Evolutionary conservation across 2,329 filamentous ascomycete genomes (phyloP).

Genomic region (Davidsoniella virescens): DNA sequence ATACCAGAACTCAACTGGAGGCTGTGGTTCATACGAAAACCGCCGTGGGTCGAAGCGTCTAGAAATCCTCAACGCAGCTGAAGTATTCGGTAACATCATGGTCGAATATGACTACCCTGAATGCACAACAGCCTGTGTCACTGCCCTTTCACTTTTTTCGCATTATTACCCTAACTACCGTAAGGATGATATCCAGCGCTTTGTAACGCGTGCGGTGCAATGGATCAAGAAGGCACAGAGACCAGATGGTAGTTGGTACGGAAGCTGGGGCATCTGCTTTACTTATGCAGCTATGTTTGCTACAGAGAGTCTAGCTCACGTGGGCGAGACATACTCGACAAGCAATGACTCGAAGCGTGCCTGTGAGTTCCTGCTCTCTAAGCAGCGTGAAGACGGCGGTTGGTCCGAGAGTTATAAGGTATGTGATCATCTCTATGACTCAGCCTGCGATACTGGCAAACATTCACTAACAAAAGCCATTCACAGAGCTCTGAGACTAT

Average conservation of each 20-base stretch:
- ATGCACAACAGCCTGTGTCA: constrained; percentile 90
- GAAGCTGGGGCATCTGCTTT: constrained; percentile 95
- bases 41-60: constrained; percentile 61
- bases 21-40: constrained; percentile 79
- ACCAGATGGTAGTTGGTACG: constrained; percentile 87
- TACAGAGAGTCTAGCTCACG: constrained; percentile 64
- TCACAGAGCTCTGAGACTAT: constrained; percentile 57
- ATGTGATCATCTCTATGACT: constrained; percentile 15
- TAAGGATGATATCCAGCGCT: constrained; percentile 52
- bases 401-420: constrained; percentile 91
- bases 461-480: constrained; percentile 7
- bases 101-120: constrained; percentile 97
- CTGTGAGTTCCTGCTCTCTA: constrained; percentile 72
- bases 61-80: constrained; percentile 83
- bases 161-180: constrained; percentile 72
- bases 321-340: constrained; percentile 67
- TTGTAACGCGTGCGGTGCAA: constrained; percentile 55
- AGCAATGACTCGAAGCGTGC: constrained; percentile 54
- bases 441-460: not conserved
- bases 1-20: constrained; percentile 76
- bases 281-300: constrained; percentile 97
- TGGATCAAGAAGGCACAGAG: constrained; percentile 74
- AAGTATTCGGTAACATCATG: constrained; percentile 96
- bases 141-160: constrained; percentile 67
- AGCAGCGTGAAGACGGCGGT: constrained; percentile 76